phyloP scores from a whole-genome alignment of 306 rosid species.

The Pterocarpus santalinus region DNA sequence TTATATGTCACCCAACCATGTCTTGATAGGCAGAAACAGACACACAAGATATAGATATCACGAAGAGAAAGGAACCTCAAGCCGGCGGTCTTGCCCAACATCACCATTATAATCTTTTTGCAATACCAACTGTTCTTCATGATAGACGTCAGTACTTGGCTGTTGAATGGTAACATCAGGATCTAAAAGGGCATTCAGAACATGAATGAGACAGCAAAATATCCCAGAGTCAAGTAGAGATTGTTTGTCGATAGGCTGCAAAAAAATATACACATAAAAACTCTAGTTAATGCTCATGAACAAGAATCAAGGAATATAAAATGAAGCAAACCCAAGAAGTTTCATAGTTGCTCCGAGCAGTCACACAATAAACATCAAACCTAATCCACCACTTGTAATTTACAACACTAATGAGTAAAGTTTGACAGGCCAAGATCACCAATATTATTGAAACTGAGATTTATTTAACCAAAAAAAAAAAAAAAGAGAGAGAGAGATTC shows the following conservation, averaged over 20 bases:
- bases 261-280: conserved; percentile 30
- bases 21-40: conserved; percentile 15
- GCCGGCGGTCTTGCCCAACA: conserved; percentile 70
- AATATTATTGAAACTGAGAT: conserved; percentile 32
- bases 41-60: conserved; percentile 32
- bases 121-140: conserved; percentile 52
- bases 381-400: background rate
- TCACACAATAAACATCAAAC: conserved; percentile 35
- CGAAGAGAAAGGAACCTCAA: conserved; percentile 75
- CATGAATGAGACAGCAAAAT: conserved; percentile 95
- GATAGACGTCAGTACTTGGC: conserved; percentile 57
- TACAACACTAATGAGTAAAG: conserved; percentile 1
- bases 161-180: conserved; percentile 70
- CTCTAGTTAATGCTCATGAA: conserved; percentile 31
- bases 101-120: conserved; percentile 58
- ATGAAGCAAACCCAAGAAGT: background rate
- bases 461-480: conserved; percentile 16
- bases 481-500: background rate
- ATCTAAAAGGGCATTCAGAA: conserved; percentile 86
- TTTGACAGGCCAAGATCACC: conserved; percentile 22
- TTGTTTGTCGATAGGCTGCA: conserved; percentile 97
- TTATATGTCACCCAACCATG: background rate
- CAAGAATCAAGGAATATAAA: conserved; percentile 15
- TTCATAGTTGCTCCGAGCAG: conserved; percentile 24
- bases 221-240: conserved; percentile 99